Conservation (phyloP, 1,284 basidiomycete species). For the Mycena citricolor region DNA sequence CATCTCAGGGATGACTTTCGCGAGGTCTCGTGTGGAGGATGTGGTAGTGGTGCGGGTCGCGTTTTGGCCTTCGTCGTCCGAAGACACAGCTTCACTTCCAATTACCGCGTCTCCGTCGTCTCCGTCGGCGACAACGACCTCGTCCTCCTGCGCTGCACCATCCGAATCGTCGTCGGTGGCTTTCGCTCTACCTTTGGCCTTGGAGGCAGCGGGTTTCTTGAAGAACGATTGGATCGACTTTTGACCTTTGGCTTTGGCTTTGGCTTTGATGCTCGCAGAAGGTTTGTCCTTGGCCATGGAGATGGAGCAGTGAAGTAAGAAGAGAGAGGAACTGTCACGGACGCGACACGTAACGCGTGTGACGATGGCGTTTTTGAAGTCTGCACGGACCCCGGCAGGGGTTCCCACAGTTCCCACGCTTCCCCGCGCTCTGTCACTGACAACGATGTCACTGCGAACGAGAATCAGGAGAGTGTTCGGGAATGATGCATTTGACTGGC, state of each 20-base stretch:
- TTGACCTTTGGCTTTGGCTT: slow-evolving; percentile 38
- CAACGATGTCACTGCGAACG: slow-evolving; percentile 19
- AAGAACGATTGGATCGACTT: slow-evolving; percentile 59
- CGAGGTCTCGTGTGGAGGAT: not conserved
- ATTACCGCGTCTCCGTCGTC: slow-evolving; percentile 29
- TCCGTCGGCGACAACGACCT: slow-evolving; percentile 23
- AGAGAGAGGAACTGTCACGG: slow-evolving; percentile 20
- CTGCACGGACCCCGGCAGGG: slow-evolving; percentile 22
- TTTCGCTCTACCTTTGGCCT: slow-evolving; percentile 27
- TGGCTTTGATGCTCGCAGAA: slow-evolving; percentile 18
- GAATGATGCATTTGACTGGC: slow-evolving; percentile 47
- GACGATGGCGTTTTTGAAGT: slow-evolving; percentile 20
- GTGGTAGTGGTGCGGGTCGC: not conserved
- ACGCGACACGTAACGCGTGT: slow-evolving; percentile 17
- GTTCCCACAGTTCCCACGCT: slow-evolving; percentile 14
- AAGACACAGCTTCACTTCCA: too few relatives aligned
- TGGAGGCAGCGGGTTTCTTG: slow-evolving; percentile 22
- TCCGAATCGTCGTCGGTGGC: slow-evolving; percentile 32
- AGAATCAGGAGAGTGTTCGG: slow-evolving; percentile 34
- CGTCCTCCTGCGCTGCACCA: slow-evolving; percentile 28
- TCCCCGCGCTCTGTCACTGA: not conserved
- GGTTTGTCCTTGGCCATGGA: slow-evolving; percentile 50
- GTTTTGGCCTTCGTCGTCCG: slow-evolving; percentile 41
- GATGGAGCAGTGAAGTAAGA: slow-evolving; percentile 15
- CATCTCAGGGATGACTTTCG: slow-evolving; percentile 49